Evolutionary conservation across 2,329 filamentous ascomycete species (phyloP).

Genomic region (Colletotrichum ledebouriae): DNA sequence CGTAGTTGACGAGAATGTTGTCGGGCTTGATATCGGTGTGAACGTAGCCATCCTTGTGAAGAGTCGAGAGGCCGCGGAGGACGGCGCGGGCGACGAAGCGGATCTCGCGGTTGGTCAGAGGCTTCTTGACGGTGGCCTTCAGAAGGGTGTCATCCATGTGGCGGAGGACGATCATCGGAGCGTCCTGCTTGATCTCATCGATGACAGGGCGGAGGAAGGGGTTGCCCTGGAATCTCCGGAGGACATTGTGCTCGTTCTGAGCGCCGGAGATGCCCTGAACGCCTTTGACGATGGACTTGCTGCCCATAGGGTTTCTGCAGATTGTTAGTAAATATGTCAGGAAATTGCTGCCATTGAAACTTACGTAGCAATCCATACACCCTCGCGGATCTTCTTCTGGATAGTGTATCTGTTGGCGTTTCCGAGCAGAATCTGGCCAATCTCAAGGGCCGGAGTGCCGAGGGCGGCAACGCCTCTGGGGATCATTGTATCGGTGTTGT

Average conservation of each 20-base stretch:
- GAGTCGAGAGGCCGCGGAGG: constrained; percentile 36
- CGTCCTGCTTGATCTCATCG: constrained; percentile 42
- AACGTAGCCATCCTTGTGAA: constrained; percentile 38
- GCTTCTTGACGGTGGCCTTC: constrained; percentile 41
- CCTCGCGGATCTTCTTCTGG: constrained; percentile 42
- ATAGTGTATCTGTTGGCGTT: constrained; percentile 41
- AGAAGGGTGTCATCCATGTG: constrained; percentile 40
- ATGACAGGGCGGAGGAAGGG: constrained; percentile 41
- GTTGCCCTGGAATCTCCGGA: constrained; percentile 40
- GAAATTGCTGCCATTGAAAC: not conserved
- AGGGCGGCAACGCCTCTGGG: constrained; percentile 38
- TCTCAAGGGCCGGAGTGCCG: constrained; percentile 40
- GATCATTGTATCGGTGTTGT: constrained; percentile 26
- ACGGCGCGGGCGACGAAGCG: constrained; percentile 39
- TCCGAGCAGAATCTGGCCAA: constrained; percentile 39
- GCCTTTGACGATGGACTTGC: constrained; percentile 41
- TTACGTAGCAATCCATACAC: constrained; percentile 40
- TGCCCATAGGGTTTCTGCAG: constrained; percentile 33
- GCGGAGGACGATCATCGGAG: constrained; percentile 40
- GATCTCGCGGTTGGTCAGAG: constrained; percentile 39
- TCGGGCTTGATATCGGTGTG: constrained; percentile 41
- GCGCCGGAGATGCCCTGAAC: constrained; percentile 39
- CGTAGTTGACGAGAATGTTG: constrained; percentile 41
- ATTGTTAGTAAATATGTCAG: not conserved
- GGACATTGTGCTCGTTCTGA: constrained; percentile 41